A percentile compares a stretch with the other conserved stretches of the same genome.
These are phyloP conservation scores for Vanrija sp. DNA, from an alignment of 1,284 basidiomycete genomes.

Conservation along the genomic window DNA sequence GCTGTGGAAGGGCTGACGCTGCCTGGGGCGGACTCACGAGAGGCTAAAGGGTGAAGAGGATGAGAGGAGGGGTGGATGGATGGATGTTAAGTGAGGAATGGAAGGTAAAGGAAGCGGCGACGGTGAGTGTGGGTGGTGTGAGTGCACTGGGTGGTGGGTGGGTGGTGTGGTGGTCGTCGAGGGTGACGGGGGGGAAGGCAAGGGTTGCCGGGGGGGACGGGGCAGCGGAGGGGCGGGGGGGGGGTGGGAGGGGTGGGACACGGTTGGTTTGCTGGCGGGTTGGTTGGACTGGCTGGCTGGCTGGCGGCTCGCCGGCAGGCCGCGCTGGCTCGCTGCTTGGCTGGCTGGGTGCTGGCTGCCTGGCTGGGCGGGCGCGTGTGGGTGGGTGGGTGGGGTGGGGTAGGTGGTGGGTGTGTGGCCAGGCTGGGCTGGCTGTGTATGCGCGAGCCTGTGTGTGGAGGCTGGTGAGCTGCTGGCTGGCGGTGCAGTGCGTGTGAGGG, in stretches of 20 bases:
- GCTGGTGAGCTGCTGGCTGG: too few relatives aligned
- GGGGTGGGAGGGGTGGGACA: neutral
- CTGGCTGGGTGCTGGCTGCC: conserved; percentile 1
- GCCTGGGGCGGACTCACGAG: neutral
- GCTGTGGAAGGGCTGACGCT: neutral
- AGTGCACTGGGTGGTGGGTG: neutral
- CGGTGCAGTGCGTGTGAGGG: too few relatives aligned
- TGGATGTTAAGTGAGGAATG: conserved; percentile 5
- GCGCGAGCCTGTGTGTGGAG: too few relatives aligned
- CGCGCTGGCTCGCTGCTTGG: neutral
- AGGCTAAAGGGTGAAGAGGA: conserved; percentile 1
- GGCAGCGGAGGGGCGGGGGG: neutral
- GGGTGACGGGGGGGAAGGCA: neutral
- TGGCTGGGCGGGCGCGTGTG: neutral
- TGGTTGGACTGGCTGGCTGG: neutral
- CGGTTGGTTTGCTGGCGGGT: neutral
- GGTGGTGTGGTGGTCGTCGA: neutral
- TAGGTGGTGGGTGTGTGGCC: neutral
- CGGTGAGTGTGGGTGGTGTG: neutral
- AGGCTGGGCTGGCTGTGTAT: neutral
- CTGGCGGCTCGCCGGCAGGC: neutral
- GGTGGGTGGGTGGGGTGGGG: too few relatives aligned
- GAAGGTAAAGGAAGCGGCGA: conserved; percentile 2
- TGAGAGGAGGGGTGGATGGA: conserved; percentile 8
- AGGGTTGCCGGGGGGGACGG: neutral